Percentiles rank a stretch among this genome's conserved stretches.
phyloP scores from a whole-genome alignment of 2,329 filamentous ascomycete species.

The Zasmidium citrigriseum region DNA sequence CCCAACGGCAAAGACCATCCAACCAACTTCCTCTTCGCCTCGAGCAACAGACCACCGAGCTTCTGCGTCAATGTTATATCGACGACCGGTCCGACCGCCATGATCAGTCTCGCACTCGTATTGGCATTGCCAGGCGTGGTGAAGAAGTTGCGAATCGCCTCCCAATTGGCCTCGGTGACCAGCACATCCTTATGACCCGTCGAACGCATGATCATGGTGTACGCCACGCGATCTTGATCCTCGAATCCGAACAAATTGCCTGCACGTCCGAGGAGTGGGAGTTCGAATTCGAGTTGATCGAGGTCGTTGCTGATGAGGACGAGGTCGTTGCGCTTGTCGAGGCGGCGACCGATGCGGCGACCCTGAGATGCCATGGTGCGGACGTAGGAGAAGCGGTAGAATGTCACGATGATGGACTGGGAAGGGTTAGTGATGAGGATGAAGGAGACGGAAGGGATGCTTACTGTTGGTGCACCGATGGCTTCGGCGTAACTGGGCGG shows the following conservation, averaged over 20 bases:
- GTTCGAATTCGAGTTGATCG: neutral
- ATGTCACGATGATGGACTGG: neutral
- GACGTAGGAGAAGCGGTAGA: neutral
- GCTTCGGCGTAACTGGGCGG: neutral
- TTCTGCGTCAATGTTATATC: neutral
- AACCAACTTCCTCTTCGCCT: neutral
- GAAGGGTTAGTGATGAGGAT: neutral
- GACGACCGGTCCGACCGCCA: neutral
- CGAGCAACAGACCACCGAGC: neutral
- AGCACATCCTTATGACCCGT: neutral
- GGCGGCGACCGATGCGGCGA: neutral
- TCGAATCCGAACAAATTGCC: too few relatives aligned
- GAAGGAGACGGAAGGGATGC: neutral
- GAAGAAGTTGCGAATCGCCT: neutral
- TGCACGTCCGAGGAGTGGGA: too few relatives aligned
- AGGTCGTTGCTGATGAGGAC: neutral
- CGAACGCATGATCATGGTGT: neutral
- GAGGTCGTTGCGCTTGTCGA: neutral
- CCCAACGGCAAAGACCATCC: neutral
- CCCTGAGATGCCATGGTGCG: neutral
- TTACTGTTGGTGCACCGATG: neutral
- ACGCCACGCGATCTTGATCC: neutral
- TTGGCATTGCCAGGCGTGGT: neutral
- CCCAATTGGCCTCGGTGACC: neutral
- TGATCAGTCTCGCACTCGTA: neutral